Percentiles rank a stretch among this genome's conserved stretches.
Conservation (phyloP, 495 filamentous ascomycete genomes). For the Annulohypoxylon nitens region DNA sequence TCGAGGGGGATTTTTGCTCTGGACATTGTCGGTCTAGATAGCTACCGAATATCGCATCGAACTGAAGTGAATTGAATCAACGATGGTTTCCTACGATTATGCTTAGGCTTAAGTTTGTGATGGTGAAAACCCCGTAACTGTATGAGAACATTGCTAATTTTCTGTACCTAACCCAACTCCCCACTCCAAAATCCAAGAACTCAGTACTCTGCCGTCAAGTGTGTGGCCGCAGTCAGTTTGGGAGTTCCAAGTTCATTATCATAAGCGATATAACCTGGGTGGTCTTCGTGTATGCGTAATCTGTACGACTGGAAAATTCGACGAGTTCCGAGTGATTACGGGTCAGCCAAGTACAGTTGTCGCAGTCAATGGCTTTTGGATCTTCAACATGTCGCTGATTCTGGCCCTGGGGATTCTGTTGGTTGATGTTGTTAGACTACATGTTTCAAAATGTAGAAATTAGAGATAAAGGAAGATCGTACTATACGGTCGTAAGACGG, state of each 20-base stretch:
- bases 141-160: background rate
- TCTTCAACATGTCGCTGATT: background rate
- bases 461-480: background rate
- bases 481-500: constrained; percentile 4
- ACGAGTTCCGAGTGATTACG: constrained; percentile 16
- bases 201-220: background rate
- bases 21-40: constrained; percentile 18
- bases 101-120: background rate
- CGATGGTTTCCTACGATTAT: constrained; percentile 1
- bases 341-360: background rate
- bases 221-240: background rate
- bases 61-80: constrained; percentile 17
- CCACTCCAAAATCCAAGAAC: background rate
- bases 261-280: background rate
- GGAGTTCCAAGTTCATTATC: background rate
- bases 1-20: background rate
- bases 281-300: background rate
- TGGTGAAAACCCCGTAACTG: no score
- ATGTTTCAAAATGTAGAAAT: background rate
- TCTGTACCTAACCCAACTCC: background rate
- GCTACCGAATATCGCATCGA: background rate
- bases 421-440: background rate
- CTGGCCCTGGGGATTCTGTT: background rate
- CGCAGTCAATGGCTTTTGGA: constrained; percentile 1
- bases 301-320: background rate